These are phyloP conservation scores for Auricularia cornea DNA, from an alignment of 768 basidiomycete species.

Conservation along the genomic window DNA sequence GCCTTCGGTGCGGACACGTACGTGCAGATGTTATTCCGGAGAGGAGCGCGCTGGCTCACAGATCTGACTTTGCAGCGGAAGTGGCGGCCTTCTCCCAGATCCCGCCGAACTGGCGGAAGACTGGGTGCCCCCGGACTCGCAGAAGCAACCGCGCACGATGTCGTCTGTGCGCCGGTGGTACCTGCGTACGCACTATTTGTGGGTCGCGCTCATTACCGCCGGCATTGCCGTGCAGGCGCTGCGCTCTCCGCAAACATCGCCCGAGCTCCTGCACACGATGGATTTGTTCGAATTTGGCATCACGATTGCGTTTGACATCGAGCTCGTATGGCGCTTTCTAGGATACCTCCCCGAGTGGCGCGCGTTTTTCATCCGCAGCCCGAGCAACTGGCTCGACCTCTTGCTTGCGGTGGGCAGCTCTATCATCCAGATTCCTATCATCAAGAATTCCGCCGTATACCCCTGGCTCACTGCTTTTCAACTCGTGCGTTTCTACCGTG, in stretches of 20 bases:
- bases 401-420: constrained; percentile 65
- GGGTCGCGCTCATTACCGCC: constrained; percentile 66
- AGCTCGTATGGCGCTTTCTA: constrained; percentile 69
- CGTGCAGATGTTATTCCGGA: constrained; percentile 19
- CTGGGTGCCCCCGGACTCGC: neutral
- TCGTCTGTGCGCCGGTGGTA: constrained; percentile 21
- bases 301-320: constrained; percentile 79
- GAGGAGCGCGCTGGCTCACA: constrained; percentile 26
- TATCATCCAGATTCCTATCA: constrained; percentile 77
- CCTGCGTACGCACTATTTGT: constrained; percentile 55
- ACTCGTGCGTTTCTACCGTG: constrained; percentile 80
- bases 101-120: neutral
- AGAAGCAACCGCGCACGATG: neutral
- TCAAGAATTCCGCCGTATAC: constrained; percentile 56
- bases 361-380: constrained; percentile 47
- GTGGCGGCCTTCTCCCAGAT: neutral
- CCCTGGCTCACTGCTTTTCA: constrained; percentile 90
- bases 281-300: constrained; percentile 65
- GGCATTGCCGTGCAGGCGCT: constrained; percentile 70
- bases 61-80: neutral
- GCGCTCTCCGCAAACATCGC: constrained; percentile 41
- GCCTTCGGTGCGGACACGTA: constrained; percentile 72
- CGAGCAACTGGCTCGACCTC: constrained; percentile 65
- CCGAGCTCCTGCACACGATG: constrained; percentile 26
- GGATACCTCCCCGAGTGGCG: constrained; percentile 78